Base-by-base conservation (phyloP, 805 yeast species). In the Starmerella vaccinii region DNA sequence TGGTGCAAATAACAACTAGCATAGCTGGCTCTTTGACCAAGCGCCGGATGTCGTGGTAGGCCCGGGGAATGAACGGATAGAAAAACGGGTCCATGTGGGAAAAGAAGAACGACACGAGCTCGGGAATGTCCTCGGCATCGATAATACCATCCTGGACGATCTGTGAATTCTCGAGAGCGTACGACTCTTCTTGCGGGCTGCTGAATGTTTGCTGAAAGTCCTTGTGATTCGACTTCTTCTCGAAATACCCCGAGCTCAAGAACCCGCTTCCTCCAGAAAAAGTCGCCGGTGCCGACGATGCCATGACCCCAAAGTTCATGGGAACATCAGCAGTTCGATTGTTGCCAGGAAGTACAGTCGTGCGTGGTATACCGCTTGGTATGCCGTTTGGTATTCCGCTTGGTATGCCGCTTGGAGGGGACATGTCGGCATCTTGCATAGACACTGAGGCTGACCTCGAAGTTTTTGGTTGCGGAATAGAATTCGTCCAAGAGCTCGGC, bases 1-100 rank as follows among this genome's bases (percentile, higher is more conserved):
- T 33, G 3, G 43, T 43, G 29, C 46, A 45, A 9, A 52, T 37
- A 3, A 47, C 50, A 2, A 51, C 49, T 10, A 52, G 30, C 4
- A 52, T 43, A 5, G 51, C 49, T 8, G 55, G 52, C 33, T 52
- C 51, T 1, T 35, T 34, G 18, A 49, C 49, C 3, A 52, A 26
- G 12, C 50, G 49, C 9, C 44, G 33, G 7, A 48, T 47, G 6
- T 47, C 48, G 24, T 47, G 47, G 46, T 51, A 48, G 22, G 35
- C 51, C 10, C 29, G 33, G 6, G 55, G 55, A 19, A 52, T 39
- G 32, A 35, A 39, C 6, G 42, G 40, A n/a, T 34, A 46, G 37
- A 35, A 49, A 23, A 45, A 42, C 3, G 55, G 55, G 10, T 45
- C 49, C 37, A 48, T 47, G 15, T 49, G 40, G 19, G 42, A 38